Conservation (phyloP, 208 protist species). For the Strigomonas culicis region DNA sequence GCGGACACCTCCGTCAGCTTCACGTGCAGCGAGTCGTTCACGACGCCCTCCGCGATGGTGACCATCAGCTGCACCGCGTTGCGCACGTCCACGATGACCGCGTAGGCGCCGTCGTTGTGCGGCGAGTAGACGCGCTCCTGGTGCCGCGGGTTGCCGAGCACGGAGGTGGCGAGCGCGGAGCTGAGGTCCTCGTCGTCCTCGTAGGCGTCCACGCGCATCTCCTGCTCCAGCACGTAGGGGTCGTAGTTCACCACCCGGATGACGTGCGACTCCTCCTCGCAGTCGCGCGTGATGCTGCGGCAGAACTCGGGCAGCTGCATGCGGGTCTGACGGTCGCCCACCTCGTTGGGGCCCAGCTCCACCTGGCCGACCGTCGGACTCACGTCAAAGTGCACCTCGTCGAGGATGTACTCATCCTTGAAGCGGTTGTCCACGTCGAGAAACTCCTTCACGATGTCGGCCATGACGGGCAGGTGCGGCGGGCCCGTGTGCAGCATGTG, state of each 20-base stretch:
- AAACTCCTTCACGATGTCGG: conserved; percentile 83
- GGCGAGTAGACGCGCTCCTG: conserved; percentile 31
- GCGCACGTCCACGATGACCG: conserved; percentile 78
- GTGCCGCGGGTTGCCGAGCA: conserved; percentile 34
- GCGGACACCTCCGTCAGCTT: conserved; percentile 70
- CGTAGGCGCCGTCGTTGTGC: conserved; percentile 75
- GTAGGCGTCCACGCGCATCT: conserved; percentile 72
- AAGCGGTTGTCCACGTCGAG: conserved; percentile 88
- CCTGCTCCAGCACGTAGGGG: conserved; percentile 87
- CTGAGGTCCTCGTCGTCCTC: conserved; percentile 67
- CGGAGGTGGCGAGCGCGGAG: conserved; percentile 53
- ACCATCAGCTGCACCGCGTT: conserved; percentile 86
- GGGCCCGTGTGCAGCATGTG: conserved; percentile 77
- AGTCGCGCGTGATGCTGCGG: conserved; percentile 71
- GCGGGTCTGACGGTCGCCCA: conserved; percentile 77
- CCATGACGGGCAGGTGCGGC: conserved; percentile 65
- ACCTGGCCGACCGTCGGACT: conserved; percentile 82
- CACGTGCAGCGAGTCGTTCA: conserved; percentile 61
- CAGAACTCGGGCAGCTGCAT: conserved; percentile 83
- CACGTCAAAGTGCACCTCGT: conserved; percentile 79
- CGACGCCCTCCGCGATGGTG: conserved; percentile 77
- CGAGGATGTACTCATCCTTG: conserved; percentile 78
- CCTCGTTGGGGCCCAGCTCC: conserved; percentile 79
- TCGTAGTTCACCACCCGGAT: conserved; percentile 90
- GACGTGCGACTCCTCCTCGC: conserved; percentile 68